Percentiles rank a stretch among this genome's conserved stretches.
These are phyloP conservation scores for Zymoseptoria tritici DNA, from an alignment of 2,329 filamentous ascomycete species.

Conservation along the genomic window DNA sequence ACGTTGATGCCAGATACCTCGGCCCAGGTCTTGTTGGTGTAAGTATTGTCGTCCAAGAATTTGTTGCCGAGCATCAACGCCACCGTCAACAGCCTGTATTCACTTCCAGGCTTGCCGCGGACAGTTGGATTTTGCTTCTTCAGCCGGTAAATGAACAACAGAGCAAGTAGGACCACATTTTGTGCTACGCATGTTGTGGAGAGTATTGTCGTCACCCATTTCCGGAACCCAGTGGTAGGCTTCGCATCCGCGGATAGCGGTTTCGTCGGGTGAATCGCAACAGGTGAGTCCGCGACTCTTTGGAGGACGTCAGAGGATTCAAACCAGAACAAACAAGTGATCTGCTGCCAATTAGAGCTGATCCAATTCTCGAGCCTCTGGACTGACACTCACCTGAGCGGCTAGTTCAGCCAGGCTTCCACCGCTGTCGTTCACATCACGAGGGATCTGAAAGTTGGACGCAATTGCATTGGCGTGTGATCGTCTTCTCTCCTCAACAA, in stretches of 20 bases:
- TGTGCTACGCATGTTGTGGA: constrained; percentile 93
- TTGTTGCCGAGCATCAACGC: constrained; percentile 98
- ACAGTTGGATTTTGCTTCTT: constrained; percentile 86
- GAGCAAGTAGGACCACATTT: constrained; percentile 83
- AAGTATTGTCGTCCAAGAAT: constrained; percentile 97
- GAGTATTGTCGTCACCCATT: constrained; percentile 88
- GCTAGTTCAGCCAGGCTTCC: constrained; percentile 77
- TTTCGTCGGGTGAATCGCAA: constrained; percentile 30
- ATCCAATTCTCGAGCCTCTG: constrained; percentile 9
- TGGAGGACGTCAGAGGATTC: constrained; percentile 75
- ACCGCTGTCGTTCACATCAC: constrained; percentile 65
- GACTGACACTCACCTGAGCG: constrained; percentile 55
- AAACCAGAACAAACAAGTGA: constrained; percentile 97
- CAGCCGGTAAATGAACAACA: constrained; percentile 87
- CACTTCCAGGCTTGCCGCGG: constrained; percentile 85
- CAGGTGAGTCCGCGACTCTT: constrained; percentile 54
- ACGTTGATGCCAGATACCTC: constrained; percentile 94
- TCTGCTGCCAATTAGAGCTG: constrained; percentile 43
- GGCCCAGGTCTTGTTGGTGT: constrained; percentile 99
- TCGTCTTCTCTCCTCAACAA: constrained; percentile 10
- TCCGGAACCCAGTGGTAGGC: constrained; percentile 72
- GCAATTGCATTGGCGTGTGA: constrained; percentile 36
- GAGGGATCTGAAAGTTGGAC: constrained; percentile 60
- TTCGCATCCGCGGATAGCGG: constrained; percentile 63
- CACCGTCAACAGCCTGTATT: constrained; percentile 86